Evolutionary conservation across 352 stramenopile species (phyloP).

Genomic region (Thalassiosira allenii): DNA sequence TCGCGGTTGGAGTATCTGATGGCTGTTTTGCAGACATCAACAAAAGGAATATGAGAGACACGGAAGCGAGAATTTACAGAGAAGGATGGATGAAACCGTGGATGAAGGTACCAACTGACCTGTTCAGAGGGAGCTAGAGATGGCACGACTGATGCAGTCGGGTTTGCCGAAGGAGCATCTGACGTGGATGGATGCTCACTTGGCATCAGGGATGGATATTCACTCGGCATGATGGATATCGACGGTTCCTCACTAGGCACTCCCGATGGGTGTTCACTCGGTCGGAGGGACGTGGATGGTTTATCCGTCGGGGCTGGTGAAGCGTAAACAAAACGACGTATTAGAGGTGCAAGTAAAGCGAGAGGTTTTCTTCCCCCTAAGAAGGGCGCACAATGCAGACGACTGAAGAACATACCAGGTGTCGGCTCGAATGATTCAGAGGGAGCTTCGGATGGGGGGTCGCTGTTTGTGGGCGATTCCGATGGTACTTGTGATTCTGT

Average conservation of each 20-base stretch:
- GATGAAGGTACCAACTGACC: no score
- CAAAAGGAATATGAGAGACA: no score
- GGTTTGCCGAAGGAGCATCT: neutral
- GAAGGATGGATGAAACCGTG: no score
- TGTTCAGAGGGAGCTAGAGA: neutral
- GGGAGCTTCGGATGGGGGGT: conserved; percentile 1
- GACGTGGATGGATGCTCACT: conserved; percentile 3
- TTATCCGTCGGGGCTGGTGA: no score
- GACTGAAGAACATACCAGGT: no score
- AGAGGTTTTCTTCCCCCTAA: no score
- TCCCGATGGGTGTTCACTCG: no score
- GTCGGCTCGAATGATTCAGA: conserved; percentile 9
- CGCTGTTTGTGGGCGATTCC: neutral
- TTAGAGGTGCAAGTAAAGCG: no score
- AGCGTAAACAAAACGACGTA: no score
- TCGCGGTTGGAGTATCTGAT: conserved; percentile 5
- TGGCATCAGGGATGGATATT: conserved; percentile 12
- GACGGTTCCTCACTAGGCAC: neutral
- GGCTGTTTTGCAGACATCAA: conserved; percentile 10
- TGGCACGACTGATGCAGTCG: neutral
- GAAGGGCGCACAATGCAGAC: no score
- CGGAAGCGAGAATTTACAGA: no score
- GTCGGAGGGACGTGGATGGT: no score
- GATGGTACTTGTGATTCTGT: conserved; percentile 26
- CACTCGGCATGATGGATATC: neutral